Conservation (phyloP, 1,139 yeast species). For the Wickerhamiella pararugosa region DNA sequence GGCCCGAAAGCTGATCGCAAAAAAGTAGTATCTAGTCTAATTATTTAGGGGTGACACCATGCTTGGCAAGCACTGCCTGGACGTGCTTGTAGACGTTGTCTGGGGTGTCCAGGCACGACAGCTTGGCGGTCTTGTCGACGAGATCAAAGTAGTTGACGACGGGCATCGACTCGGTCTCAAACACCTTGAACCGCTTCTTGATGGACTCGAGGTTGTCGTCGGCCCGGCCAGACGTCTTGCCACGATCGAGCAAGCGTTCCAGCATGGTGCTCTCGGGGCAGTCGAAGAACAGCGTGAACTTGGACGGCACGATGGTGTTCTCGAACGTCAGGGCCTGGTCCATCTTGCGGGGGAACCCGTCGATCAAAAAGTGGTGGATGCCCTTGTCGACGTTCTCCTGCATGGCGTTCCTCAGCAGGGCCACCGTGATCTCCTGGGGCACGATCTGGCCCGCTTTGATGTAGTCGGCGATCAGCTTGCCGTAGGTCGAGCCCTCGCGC, state of each 20-base stretch:
- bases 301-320: slow-evolving; percentile 46
- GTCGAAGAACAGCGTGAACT: slow-evolving; percentile 78
- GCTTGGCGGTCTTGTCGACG: slow-evolving; percentile 62
- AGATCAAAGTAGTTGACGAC: slow-evolving; percentile 74
- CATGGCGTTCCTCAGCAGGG: slow-evolving; percentile 69
- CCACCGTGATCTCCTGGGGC: slow-evolving; percentile 90
- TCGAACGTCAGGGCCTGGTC: slow-evolving; percentile 93
- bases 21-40: not conserved
- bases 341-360: slow-evolving; percentile 97
- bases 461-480: slow-evolving; percentile 67
- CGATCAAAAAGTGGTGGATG: slow-evolving; percentile 50
- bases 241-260: slow-evolving; percentile 71
- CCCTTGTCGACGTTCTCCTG: slow-evolving; percentile 38
- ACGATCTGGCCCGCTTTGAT: slow-evolving; percentile 84
- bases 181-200: slow-evolving; percentile 73
- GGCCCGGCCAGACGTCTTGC: slow-evolving; percentile 84
- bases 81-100: slow-evolving; percentile 68
- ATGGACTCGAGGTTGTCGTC: slow-evolving; percentile 90
- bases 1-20: not conserved
- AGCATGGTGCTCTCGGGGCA: slow-evolving; percentile 90
- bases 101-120: slow-evolving; percentile 65
- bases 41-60: slow-evolving; percentile 16
- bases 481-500: slow-evolving; percentile 69
- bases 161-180: slow-evolving; percentile 85
- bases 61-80: slow-evolving; percentile 40